A percentile compares a stretch with the other conserved stretches of the same genome.
Conservation (phyloP, 148 eudicot genomes). For the Rhododendron vialii region DNA sequence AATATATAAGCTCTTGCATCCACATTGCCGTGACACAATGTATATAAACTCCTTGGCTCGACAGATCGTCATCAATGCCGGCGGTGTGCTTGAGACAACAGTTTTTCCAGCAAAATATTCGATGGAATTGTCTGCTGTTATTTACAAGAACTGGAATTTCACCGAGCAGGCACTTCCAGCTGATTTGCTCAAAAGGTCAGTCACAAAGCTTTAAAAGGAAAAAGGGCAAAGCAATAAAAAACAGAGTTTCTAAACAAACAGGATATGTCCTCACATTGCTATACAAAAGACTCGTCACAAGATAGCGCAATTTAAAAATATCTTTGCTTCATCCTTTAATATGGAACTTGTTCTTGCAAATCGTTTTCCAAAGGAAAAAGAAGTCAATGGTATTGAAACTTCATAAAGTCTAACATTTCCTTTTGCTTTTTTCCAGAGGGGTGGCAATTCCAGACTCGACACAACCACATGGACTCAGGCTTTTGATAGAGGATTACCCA, state of each 20-base stretch:
- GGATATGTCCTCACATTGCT: not conserved
- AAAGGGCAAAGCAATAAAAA: not conserved
- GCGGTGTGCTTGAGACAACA: constrained; percentile 61
- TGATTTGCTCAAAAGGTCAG: constrained; percentile 70
- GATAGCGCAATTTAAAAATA: not conserved
- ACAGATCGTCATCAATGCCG: constrained; percentile 72
- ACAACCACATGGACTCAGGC: constrained; percentile 41
- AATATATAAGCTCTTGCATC: constrained; percentile 66
- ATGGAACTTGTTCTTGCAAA: not conserved
- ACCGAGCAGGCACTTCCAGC: constrained; percentile 66
- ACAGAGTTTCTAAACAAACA: not conserved
- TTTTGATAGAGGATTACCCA: constrained; percentile 73
- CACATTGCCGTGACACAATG: constrained; percentile 78
- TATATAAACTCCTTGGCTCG: constrained; percentile 73
- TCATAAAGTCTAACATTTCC: not conserved
- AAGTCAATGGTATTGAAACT: not conserved
- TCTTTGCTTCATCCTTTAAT: not conserved
- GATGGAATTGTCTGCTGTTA: constrained; percentile 64
- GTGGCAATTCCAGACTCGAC: not conserved
- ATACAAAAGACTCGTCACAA: not conserved
- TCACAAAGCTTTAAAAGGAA: not conserved
- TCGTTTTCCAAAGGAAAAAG: not conserved
- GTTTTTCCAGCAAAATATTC: constrained; percentile 69
- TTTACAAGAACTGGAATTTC: constrained; percentile 65
- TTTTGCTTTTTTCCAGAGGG: not conserved